Percentiles rank a stretch among this genome's conserved stretches.
Evolutionary conservation across 1,139 yeast species (phyloP).

Genomic region (Saccharomycopsis hybrid): DNA sequence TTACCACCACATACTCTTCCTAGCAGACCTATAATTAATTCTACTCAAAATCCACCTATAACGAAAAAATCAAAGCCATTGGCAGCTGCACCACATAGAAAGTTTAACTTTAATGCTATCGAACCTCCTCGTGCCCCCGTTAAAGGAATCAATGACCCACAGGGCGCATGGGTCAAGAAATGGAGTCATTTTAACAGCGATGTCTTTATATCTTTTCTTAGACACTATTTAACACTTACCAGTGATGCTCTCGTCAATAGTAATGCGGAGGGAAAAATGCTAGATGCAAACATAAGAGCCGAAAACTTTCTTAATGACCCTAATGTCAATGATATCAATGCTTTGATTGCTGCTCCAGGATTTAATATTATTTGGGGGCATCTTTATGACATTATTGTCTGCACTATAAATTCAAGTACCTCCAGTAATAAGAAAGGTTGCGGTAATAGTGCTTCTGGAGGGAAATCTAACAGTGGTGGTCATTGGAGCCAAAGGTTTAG

Average conservation of each 20-base stretch:
- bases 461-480: background rate
- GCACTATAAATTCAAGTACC: slow-evolving; percentile 22
- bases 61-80: background rate
- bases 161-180: slow-evolving; percentile 64
- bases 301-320: background rate
- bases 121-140: slow-evolving; percentile 49
- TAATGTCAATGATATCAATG: slow-evolving; percentile 6
- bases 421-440: slow-evolving; percentile 27
- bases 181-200: slow-evolving; percentile 49
- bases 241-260: slow-evolving; percentile 7
- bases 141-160: slow-evolving; percentile 50
- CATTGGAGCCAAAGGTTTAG: slow-evolving; percentile 15
- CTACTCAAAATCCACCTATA: background rate
- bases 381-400: slow-evolving; percentile 31
- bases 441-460: slow-evolving; percentile 22
- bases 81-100: slow-evolving; percentile 26
- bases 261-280: background rate
- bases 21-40: background rate
- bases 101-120: slow-evolving; percentile 26
- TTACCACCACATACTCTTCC: background rate
- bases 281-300: background rate
- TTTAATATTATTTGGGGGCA: slow-evolving; percentile 32
- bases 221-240: slow-evolving; percentile 46
- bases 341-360: slow-evolving; percentile 30
- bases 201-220: slow-evolving; percentile 65